A percentile compares a stretch with the other conserved stretches of the same genome.
phyloP scores from a whole-genome alignment of 2,329 filamentous ascomycete genomes.

The Aspergillus tubingensis region DNA sequence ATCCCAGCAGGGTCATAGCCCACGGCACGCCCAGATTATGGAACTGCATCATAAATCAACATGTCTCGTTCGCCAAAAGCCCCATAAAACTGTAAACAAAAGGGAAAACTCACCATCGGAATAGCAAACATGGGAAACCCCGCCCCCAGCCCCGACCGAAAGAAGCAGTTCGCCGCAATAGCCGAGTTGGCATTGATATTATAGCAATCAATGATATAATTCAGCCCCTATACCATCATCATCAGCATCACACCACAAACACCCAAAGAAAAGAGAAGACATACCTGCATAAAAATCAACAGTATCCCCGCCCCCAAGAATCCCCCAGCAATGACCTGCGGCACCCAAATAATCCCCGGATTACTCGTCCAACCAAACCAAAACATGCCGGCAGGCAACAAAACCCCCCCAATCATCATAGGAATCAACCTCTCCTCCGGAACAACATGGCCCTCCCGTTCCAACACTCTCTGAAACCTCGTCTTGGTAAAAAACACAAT shows the following conservation, averaged over 20 bases:
- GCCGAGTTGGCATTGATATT: conserved; percentile 33
- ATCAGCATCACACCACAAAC: neutral
- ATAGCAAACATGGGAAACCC: conserved; percentile 34
- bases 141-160: conserved; percentile 31
- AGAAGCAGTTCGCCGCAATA: conserved; percentile 36
- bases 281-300: conserved; percentile 40
- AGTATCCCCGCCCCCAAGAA: conserved; percentile 47
- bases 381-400: conserved; percentile 51
- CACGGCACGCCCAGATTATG: conserved; percentile 31
- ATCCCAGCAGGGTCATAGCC: conserved; percentile 32
- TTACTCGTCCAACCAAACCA: conserved; percentile 54
- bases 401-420: conserved; percentile 47
- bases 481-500: conserved; percentile 37
- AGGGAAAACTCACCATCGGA: conserved; percentile 12
- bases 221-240: conserved; percentile 23
- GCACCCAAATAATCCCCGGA: conserved; percentile 47
- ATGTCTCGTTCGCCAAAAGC: too few relatives aligned
- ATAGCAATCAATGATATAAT: conserved; percentile 41
- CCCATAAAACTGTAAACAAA: too few relatives aligned
- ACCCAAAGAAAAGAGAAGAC: neutral
- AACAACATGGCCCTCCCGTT: conserved; percentile 19
- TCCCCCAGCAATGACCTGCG: conserved; percentile 48
- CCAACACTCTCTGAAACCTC: conserved; percentile 28
- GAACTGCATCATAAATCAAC: conserved; percentile 20
- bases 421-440: conserved; percentile 46